These are phyloP conservation scores for Lachancea sp. DNA, from an alignment of 805 yeast species.

Conservation along the genomic window DNA sequence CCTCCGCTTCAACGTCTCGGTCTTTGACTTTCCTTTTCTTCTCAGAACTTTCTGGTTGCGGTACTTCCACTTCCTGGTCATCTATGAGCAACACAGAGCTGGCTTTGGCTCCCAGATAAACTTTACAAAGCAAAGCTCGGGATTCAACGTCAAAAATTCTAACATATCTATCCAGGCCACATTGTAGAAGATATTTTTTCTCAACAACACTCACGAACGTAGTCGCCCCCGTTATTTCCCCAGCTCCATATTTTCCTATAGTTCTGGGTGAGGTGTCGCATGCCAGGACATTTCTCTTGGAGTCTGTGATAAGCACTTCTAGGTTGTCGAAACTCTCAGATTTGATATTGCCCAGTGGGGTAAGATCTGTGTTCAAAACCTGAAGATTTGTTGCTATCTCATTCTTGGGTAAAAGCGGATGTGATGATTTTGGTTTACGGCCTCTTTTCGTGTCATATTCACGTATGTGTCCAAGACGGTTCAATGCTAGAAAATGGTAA, in stretches of 20 bases:
- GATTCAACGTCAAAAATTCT: conserved; percentile 63
- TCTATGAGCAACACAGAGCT: conserved; percentile 20
- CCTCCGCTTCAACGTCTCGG: conserved; percentile 30
- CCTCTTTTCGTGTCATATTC: conserved; percentile 64
- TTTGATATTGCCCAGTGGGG: conserved; percentile 21
- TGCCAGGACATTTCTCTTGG: conserved; percentile 56
- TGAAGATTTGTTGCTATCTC: conserved; percentile 25
- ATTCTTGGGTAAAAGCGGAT: conserved; percentile 24
- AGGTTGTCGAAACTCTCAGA: conserved; percentile 20
- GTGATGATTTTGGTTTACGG: conserved; percentile 51
- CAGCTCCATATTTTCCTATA: conserved; percentile 68
- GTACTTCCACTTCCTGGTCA: conserved; percentile 35
- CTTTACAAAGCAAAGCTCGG: conserved; percentile 57
- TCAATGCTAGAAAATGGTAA: conserved; percentile 52
- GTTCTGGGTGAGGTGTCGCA: conserved; percentile 48
- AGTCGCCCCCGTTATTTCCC: conserved; percentile 59
- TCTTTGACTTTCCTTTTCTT: conserved; percentile 36
- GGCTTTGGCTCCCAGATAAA: conserved; percentile 70
- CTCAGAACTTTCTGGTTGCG: conserved; percentile 20
- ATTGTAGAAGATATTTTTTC: conserved; percentile 53
- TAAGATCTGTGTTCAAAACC: conserved; percentile 10
- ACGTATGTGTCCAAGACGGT: conserved; percentile 53
- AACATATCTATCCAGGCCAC: conserved; percentile 83
- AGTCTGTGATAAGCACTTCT: conserved; percentile 63
- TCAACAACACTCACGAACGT: conserved; percentile 20